Percentiles rank a stretch among this genome's conserved stretches.
phyloP scores from a whole-genome alignment of 805 yeast genomes.

The Metschnikowia koreensis region DNA sequence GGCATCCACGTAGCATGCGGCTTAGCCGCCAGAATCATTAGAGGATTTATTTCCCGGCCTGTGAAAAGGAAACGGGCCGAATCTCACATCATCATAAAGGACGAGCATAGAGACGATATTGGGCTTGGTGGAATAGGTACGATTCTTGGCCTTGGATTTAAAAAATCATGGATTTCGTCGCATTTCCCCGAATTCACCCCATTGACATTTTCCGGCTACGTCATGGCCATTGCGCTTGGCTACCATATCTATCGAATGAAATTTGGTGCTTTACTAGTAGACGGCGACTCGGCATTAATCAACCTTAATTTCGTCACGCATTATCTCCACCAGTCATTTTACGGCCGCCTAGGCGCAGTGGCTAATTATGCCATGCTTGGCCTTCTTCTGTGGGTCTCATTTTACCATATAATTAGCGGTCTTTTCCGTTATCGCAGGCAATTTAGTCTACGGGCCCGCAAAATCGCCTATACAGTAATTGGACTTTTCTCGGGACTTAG shows the following conservation, averaged over 20 bases:
- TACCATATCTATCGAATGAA: constrained; percentile 52
- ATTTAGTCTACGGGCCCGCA: constrained; percentile 40
- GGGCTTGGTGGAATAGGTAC: constrained; percentile 65
- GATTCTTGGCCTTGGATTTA: constrained; percentile 54
- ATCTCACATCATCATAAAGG: constrained; percentile 25
- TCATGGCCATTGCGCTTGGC: constrained; percentile 42
- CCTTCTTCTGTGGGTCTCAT: constrained; percentile 21
- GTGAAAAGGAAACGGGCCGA: constrained; percentile 13
- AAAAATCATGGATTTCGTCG: constrained; percentile 44
- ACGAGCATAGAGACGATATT: constrained; percentile 39
- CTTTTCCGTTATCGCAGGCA: constrained; percentile 45
- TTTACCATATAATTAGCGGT: constrained; percentile 59
- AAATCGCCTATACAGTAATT: constrained; percentile 44
- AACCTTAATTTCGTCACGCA: constrained; percentile 50
- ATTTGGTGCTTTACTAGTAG: constrained; percentile 48
- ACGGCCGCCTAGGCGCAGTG: constrained; percentile 14
- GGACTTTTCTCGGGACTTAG: constrained; percentile 36
- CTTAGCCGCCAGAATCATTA: constrained; percentile 36
- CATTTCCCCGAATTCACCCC: constrained; percentile 52
- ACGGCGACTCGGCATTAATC: constrained; percentile 63
- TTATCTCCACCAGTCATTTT: constrained; percentile 14
- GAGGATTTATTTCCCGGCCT: constrained; percentile 5
- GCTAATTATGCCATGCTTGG: constrained; percentile 17
- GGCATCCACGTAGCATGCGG: constrained; percentile 56
- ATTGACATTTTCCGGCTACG: constrained; percentile 57